phyloP scores from a whole-genome alignment of 2,329 filamentous ascomycete species.

The Cladobotryum mycophilum region DNA sequence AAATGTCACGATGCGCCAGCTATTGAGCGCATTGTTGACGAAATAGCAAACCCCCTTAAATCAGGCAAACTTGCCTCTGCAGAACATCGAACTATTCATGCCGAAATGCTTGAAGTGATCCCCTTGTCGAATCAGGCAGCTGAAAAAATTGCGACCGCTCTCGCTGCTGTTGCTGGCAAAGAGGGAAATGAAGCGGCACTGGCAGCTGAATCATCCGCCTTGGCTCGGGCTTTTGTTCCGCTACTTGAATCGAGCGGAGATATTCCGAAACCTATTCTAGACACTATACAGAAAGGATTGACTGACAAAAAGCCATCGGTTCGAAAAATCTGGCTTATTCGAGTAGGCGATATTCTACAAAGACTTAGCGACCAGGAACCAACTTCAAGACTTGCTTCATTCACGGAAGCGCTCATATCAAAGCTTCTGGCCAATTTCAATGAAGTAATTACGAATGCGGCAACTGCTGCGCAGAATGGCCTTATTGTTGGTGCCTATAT shows the following conservation, averaged over 20 bases:
- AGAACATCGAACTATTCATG: constrained; percentile 78
- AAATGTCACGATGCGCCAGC: constrained; percentile 51
- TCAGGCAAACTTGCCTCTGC: constrained; percentile 74
- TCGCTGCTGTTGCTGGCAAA: constrained; percentile 67
- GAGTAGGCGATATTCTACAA: constrained; percentile 65
- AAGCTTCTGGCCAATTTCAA: constrained; percentile 64
- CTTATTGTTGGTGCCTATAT: constrained; percentile 76
- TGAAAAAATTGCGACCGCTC: constrained; percentile 57
- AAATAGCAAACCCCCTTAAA: constrained; percentile 74
- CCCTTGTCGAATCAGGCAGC: constrained; percentile 56
- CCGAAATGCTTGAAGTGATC: constrained; percentile 68
- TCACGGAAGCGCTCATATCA: constrained; percentile 47
- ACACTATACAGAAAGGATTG: constrained; percentile 73
- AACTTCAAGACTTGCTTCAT: constrained; percentile 40
- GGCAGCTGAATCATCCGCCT: constrained; percentile 64
- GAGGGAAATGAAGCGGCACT: constrained; percentile 85
- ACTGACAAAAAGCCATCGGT: constrained; percentile 76
- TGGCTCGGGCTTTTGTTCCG: constrained; percentile 59
- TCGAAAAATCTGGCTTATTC: constrained; percentile 74
- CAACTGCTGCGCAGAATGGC: constrained; percentile 73
- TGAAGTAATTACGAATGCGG: constrained; percentile 71
- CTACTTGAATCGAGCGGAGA: constrained; percentile 55
- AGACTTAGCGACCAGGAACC: constrained; percentile 39
- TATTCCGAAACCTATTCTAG: constrained; percentile 60
- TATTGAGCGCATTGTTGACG: constrained; percentile 65